Evolutionary conservation across 306 rosid species (phyloP).

Genomic region (Fragaria iinumae): DNA sequence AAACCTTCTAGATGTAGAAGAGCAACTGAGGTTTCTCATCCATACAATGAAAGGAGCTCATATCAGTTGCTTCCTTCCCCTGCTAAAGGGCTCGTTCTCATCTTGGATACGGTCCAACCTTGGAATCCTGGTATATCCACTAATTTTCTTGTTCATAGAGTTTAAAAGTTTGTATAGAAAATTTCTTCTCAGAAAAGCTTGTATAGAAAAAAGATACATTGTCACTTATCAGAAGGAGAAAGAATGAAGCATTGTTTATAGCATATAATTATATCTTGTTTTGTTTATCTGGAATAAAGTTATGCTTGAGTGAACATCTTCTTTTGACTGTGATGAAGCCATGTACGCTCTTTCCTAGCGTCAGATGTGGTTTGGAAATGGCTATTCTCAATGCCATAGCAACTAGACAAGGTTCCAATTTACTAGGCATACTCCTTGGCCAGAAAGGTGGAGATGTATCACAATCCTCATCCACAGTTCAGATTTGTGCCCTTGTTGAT

Average conservation of each 20-base stretch:
- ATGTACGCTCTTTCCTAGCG: constrained; percentile 80
- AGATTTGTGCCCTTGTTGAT: constrained; percentile 75
- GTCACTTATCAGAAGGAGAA: neutral
- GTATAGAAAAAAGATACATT: neutral
- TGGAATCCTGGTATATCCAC: constrained; percentile 71
- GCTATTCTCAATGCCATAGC: constrained; percentile 90
- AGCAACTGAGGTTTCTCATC: constrained; percentile 76
- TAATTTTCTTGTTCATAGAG: constrained; percentile 19
- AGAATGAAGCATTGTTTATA: neutral
- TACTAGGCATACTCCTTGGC: constrained; percentile 56
- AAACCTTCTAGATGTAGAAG: constrained; percentile 73
- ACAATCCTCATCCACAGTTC: constrained; percentile 44
- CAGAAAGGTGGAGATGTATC: constrained; percentile 33
- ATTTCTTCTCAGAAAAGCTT: no score
- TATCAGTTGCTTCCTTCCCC: constrained; percentile 59
- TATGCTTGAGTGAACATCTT: neutral
- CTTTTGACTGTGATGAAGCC: constrained; percentile 55
- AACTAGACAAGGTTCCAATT: constrained; percentile 50
- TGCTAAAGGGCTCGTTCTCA: constrained; percentile 76
- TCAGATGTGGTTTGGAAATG: constrained; percentile 99
- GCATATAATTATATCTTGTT: neutral
- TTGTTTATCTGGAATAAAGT: constrained; percentile 3
- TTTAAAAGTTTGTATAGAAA: neutral
- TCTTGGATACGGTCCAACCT: constrained; percentile 78
- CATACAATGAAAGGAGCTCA: constrained; percentile 54